Evolutionary conservation across 257 asterid genomes (phyloP), one percentile per base, ranked within the genome.

Genomic region (Eucommia ulmoides): DNA sequence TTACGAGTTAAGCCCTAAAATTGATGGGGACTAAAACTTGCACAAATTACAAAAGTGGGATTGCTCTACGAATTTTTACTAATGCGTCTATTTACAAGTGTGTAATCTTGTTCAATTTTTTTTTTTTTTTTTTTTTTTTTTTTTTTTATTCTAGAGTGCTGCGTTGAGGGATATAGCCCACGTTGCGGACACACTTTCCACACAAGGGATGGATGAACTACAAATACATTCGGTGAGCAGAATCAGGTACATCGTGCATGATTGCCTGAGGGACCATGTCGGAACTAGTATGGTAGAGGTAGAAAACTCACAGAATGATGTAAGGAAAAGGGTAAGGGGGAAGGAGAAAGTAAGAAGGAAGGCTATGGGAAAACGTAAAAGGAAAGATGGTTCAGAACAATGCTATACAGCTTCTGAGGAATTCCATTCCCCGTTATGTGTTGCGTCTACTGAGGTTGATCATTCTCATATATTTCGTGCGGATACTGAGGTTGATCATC

Each of bases 281-380:
- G 75, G 81, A 42, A 65, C 63, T 70, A 54, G 86, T 0, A 19
- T 72, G 19, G 49, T 66, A 19, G 55, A 51, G 24, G 61, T 55
- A 20, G 62, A 68, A 5, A 72, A 65, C 62, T 72, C 84, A 19
- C 83, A 70, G 49, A 60, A 60, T 35, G 93, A 81, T 35, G 69
- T 20, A 7, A 83, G 65, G 7, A 85, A 80, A 70, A 74, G 56
- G 63, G 61, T 49, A 29, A 67, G 96, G 58, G 93, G 95, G 38
- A 91, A 91, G 70, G 93, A 85, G 64, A 71, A 84, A 64, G 82
- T 91, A 53, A 73, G 98, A 61, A 80, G 98, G 72, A 82, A 78
- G 70, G 73, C 75, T 20, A 51, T 52, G 38, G 77, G 72, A 22
- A 91, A 91, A 57, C 94, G 96, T 35, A 79, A 73, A 69, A 67